Evolutionary conservation across 768 basidiomycete species (phyloP).

Genomic region (Pleurotus pulmonarius): DNA sequence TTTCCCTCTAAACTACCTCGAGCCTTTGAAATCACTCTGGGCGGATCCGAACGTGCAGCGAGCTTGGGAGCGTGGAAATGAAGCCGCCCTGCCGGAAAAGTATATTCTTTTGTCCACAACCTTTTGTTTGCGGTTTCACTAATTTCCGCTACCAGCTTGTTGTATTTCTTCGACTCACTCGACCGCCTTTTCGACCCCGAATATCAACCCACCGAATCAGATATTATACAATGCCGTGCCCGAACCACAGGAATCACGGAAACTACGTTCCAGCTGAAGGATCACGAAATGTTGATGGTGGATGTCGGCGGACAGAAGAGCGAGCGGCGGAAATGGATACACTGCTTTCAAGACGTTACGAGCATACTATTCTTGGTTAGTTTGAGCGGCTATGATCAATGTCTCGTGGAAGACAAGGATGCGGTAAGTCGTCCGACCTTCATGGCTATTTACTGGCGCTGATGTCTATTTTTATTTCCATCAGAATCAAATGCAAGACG

Average conservation of each 20-base stretch:
- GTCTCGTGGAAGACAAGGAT: slow-evolving; percentile 88
- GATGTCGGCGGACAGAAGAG: slow-evolving; percentile 94
- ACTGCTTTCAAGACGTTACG: slow-evolving; percentile 93
- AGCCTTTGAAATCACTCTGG: slow-evolving; percentile 74
- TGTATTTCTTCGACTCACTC: slow-evolving; percentile 76
- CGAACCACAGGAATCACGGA: slow-evolving; percentile 91
- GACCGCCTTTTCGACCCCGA: slow-evolving; percentile 73
- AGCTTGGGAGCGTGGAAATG: slow-evolving; percentile 82
- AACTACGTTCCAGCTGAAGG: slow-evolving; percentile 75
- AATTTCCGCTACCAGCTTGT: slow-evolving; percentile 38
- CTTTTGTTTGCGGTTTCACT: background rate
- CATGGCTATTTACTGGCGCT: background rate
- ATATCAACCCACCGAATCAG: slow-evolving; percentile 78
- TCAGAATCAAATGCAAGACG: slow-evolving; percentile 98
- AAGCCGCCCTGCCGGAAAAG: slow-evolving; percentile 91
- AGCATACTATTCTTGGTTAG: slow-evolving; percentile 90
- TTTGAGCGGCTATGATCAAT: slow-evolving; percentile 91
- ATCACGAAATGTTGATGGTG: slow-evolving; percentile 88
- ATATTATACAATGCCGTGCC: slow-evolving; percentile 82
- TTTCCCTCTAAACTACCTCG: slow-evolving; percentile 66
- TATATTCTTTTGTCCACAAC: slow-evolving; percentile 26
- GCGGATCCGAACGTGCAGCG: slow-evolving; percentile 67
- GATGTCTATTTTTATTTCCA: too few relatives aligned
- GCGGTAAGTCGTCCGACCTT: slow-evolving; percentile 50
- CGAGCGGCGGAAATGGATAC: slow-evolving; percentile 91